Evolutionary conservation across 148 eudicot genomes (phyloP), one percentile per base, ranked within the genome.

Genomic region (Fagopyrum esculentum): DNA sequence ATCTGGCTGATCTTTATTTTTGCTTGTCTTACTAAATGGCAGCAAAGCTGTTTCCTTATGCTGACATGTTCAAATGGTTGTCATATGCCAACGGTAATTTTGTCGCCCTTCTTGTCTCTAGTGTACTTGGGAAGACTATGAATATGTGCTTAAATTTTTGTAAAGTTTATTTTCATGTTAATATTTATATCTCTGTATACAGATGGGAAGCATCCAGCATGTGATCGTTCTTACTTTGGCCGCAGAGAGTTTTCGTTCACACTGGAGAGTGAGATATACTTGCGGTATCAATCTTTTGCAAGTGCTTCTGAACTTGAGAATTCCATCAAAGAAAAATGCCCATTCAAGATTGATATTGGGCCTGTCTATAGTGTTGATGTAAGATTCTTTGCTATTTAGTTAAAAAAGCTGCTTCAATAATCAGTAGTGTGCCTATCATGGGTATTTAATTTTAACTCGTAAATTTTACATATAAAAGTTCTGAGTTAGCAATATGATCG

Each of bases 171-270:
- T 71, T 10, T 44, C 11, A 26, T 15, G 35, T 56, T 10, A 13
- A 1, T 43, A 17, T 12, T 74, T 8, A n/a, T 13, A 16, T 61
- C 50, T 35, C 13, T 55, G 7, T 83, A 29, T 76, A 74, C 78
- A 96, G 99, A 96, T 90, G 99, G 98, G 64, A 96, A 90, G 81
- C 98, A 96, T 82, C 98, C 98, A 54, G 88, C 89, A 5, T 96
- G 97, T 79, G 99, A 96, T 68, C 80, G 79, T 46, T 92, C 99
- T 3, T 92, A 84, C 78, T 78, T 92, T 76, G 89, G 96, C 10
- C 77, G 97, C 51, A 87, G 99, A 86, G 99, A 96, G 49, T 88
- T 92, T 78, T 90, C 99, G 22, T 96, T 89, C 75, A 90, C 97
- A 1, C 75, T 96, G 81, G 94, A 85, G 5, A 79, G 87, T 82